Evolutionary conservation across 495 filamentous ascomycete genomes (phyloP).

Genomic region (Elasticomyces elasticus): DNA sequence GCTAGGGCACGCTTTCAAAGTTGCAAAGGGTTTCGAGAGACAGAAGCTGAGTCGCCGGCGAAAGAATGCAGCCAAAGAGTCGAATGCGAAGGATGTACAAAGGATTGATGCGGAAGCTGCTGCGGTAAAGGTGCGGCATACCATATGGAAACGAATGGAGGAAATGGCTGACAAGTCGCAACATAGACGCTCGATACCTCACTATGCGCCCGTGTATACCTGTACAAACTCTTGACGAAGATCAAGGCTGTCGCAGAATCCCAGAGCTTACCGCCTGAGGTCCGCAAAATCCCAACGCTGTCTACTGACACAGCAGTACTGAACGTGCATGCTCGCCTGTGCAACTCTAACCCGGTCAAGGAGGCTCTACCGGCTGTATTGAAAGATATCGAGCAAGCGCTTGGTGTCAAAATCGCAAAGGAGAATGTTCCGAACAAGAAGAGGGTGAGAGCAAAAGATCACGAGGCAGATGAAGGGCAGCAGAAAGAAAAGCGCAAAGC

Average conservation of each 20-base stretch:
- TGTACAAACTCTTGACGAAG: constrained; percentile 65
- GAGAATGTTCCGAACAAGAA: not conserved
- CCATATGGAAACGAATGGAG: not conserved
- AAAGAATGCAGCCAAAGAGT: constrained; percentile 47
- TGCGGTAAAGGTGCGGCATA: constrained; percentile 56
- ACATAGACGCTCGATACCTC: constrained; percentile 49
- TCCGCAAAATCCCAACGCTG: constrained; percentile 28
- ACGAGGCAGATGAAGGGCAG: not conserved
- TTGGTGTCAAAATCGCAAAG: constrained; percentile 35
- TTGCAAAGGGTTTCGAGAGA: constrained; percentile 76
- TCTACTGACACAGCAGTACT: constrained; percentile 39
- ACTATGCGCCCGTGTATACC: constrained; percentile 53
- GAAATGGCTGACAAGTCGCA: constrained; percentile 6
- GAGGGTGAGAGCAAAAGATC: constrained; percentile 7
- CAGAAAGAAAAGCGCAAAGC: not conserved
- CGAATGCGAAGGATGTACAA: constrained; percentile 31
- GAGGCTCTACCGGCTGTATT: constrained; percentile 54
- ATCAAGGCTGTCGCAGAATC: constrained; percentile 56
- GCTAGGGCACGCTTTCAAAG: constrained; percentile 39
- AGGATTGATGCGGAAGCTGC: constrained; percentile 64
- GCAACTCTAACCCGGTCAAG: constrained; percentile 64
- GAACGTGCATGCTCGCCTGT: constrained; percentile 76
- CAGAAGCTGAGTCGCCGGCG: constrained; percentile 74
- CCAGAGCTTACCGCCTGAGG: constrained; percentile 37
- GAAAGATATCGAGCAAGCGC: constrained; percentile 47